Evolutionary conservation across 2,329 filamentous ascomycete genomes (phyloP).

Genomic region (Proliferodiscus dingleyae): DNA sequence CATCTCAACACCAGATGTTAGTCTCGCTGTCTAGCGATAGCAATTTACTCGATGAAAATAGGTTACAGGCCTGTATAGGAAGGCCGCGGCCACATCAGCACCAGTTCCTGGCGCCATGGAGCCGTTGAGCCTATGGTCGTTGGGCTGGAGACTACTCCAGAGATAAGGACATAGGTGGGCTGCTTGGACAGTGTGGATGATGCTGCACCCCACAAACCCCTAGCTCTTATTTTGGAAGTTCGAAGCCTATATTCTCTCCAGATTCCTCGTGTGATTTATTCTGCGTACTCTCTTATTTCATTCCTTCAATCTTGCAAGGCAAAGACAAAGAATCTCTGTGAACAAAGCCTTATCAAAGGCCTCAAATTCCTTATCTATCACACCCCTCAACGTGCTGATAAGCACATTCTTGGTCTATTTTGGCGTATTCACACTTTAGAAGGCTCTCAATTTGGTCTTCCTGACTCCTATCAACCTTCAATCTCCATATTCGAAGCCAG

Average conservation of each 20-base stretch:
- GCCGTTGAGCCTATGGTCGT: background rate
- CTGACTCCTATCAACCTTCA: slow-evolving; percentile 6
- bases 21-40: background rate
- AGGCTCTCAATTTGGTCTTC: slow-evolving; percentile 2
- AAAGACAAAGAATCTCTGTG: background rate
- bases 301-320: background rate
- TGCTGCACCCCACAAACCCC: slow-evolving; percentile 25
- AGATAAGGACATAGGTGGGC: slow-evolving; percentile 23
- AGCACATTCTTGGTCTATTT: slow-evolving; percentile 17
- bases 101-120: background rate
- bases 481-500: slow-evolving; percentile 6
- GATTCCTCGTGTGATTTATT: slow-evolving; percentile 13
- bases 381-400: slow-evolving; percentile 20
- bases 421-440: background rate
- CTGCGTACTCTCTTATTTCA: slow-evolving; percentile 5
- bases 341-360: background rate
- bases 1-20: background rate
- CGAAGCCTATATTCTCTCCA: slow-evolving; percentile 2
- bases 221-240: slow-evolving; percentile 3
- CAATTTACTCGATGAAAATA: slow-evolving; percentile 23
- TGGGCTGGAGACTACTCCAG: background rate
- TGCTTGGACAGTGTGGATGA: slow-evolving; percentile 12
- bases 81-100: background rate
- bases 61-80: slow-evolving; percentile 6
- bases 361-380: slow-evolving; percentile 14